Conservation (phyloP, 2,329 filamentous ascomycete genomes). For the Trichoderma oligosporum region DNA sequence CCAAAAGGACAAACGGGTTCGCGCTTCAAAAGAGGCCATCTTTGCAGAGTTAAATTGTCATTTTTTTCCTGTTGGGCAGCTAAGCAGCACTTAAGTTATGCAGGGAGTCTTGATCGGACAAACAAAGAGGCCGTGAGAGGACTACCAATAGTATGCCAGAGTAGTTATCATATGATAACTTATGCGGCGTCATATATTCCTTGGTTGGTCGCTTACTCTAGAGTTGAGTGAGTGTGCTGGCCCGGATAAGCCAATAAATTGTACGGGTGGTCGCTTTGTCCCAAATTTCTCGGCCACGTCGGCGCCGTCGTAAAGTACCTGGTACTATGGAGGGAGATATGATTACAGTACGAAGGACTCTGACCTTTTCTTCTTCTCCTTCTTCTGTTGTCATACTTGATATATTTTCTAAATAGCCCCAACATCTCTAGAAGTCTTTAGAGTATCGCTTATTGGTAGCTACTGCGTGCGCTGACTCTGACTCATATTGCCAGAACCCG, state of each 20-base stretch:
- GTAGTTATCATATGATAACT: constrained; percentile 1
- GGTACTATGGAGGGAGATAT: no score
- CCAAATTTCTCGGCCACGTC: neutral
- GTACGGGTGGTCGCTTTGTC: neutral
- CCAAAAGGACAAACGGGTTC: neutral
- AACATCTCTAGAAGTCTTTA: neutral
- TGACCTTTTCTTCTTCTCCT: neutral
- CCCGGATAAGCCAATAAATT: neutral
- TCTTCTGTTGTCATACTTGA: no score
- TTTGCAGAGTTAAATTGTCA: neutral
- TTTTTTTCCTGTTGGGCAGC: constrained; percentile 4
- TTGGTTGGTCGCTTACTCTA: constrained; percentile 1
- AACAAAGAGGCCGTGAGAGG: neutral
- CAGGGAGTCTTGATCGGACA: neutral
- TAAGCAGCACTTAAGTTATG: constrained; percentile 1
- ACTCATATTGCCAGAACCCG: neutral
- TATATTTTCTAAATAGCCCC: no score
- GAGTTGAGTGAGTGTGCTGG: neutral
- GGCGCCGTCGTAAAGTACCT: neutral
- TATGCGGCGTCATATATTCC: neutral
- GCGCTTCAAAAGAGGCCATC: neutral
- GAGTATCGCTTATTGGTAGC: no score
- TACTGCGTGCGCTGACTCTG: neutral
- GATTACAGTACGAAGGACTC: no score
- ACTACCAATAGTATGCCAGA: neutral